Evolutionary conservation across 805 yeast species (phyloP).

Genomic region (Kregervanrija delftensis): DNA sequence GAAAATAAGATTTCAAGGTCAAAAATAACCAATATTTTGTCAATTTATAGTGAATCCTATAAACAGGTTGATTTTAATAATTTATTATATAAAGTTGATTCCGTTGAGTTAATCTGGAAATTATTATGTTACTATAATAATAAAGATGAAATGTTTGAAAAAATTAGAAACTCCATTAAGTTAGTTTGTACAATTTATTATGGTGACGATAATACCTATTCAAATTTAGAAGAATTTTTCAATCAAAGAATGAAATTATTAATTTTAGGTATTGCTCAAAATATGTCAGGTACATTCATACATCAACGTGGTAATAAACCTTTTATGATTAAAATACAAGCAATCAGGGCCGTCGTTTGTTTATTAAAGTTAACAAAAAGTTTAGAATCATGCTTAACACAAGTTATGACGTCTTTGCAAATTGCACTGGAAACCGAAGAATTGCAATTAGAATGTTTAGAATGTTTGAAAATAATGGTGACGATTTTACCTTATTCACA

Average conservation of each 20-base stretch:
- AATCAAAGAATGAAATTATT: constrained; percentile 44
- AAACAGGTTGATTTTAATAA: constrained; percentile 28
- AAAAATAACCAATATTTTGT: constrained; percentile 45
- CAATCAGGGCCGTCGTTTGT: constrained; percentile 68
- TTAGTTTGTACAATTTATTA: constrained; percentile 17
- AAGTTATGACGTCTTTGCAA: constrained; percentile 79
- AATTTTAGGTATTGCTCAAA: constrained; percentile 69
- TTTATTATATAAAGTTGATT: constrained; percentile 23
- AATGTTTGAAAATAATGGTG: constrained; percentile 62
- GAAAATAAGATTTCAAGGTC: constrained; percentile 40
- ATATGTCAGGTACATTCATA: constrained; percentile 73
- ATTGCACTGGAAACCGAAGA: constrained; percentile 61
- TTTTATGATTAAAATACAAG: constrained; percentile 60
- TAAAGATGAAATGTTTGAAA: constrained; percentile 19
- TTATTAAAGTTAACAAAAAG: constrained; percentile 46
- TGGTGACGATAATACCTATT: constrained; percentile 13
- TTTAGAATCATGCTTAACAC: constrained; percentile 58
- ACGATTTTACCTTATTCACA: constrained; percentile 48
- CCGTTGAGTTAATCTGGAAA: constrained; percentile 33
- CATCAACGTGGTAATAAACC: constrained; percentile 68
- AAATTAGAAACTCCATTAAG: constrained; percentile 37
- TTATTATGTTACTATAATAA: constrained; percentile 35
- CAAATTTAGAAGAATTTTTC: constrained; percentile 16
- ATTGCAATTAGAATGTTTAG: constrained; percentile 53
- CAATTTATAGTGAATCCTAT: constrained; percentile 44